phyloP scores from a whole-genome alignment of 2,329 filamentous ascomycete genomes.

The Pseudopyricularia javanii region DNA sequence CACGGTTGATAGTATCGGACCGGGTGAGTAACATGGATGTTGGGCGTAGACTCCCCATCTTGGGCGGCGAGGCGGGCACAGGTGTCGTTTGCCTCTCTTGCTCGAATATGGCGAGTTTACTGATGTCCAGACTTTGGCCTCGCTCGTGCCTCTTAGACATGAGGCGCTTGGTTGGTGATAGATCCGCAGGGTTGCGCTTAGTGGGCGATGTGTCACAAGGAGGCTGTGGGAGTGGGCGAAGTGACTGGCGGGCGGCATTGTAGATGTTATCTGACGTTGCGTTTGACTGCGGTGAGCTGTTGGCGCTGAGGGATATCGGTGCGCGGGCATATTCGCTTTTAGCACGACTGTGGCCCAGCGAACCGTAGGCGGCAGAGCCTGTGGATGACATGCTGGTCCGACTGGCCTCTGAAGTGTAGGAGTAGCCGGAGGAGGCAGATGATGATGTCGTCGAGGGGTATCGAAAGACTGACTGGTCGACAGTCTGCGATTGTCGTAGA shows the following conservation, averaged over 20 bases:
- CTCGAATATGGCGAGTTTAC: constrained; percentile 33
- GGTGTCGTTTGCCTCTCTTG: constrained; percentile 5
- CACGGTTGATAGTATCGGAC: constrained; percentile 36
- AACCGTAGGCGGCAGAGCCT: constrained; percentile 48
- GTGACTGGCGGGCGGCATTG: constrained; percentile 60
- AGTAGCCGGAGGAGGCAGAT: constrained; percentile 58
- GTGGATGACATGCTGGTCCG: constrained; percentile 61
- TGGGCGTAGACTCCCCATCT: constrained; percentile 33
- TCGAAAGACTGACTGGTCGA: constrained; percentile 38
- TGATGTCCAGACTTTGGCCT: constrained; percentile 53
- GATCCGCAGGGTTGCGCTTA: constrained; percentile 10
- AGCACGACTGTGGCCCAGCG: constrained; percentile 55
- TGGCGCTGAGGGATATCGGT: constrained; percentile 26
- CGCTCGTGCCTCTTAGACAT: constrained; percentile 19
- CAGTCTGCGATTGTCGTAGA: constrained; percentile 42
- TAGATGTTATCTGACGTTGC: constrained; percentile 50
- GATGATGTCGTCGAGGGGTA: constrained; percentile 61
- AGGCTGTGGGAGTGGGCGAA: constrained; percentile 61
- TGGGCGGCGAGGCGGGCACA: constrained; percentile 26
- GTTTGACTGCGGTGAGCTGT: neutral
- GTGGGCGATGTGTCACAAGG: constrained; percentile 29
- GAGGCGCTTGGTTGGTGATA: constrained; percentile 12
- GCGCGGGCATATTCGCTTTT: constrained; percentile 56
- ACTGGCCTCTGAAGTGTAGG: constrained; percentile 46
- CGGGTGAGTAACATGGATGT: constrained; percentile 49